Evolutionary conservation across 2,329 filamentous ascomycete species (phyloP), one percentile per base, ranked within the genome.

Genomic region (Pseudogymnoascus sp.): DNA sequence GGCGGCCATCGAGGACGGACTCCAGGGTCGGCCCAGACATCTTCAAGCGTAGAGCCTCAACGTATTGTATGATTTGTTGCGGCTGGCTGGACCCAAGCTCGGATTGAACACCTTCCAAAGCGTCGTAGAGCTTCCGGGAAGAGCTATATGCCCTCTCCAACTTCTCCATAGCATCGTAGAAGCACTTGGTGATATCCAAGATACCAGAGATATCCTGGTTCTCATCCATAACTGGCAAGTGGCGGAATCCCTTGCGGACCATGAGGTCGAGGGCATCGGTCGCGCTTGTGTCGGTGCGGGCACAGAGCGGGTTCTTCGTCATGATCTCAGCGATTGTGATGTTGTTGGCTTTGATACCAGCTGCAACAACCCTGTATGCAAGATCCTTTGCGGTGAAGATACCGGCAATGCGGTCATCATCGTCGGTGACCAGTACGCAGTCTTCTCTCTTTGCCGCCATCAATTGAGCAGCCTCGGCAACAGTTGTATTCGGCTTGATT

Each of bases 121-220:
- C 95, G 80, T 98, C 95, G 76, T 99, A 98, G 21, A 99, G 84
- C 78, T 97, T 96, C 70, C 95, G 87, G n/a, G 95, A 99, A 14
- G 95, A 98, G 69, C 92, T 92, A 77, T 99, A 99, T 61, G 95
- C 95, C 62, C 95, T 89, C 81, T 99, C 95, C 66, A 99, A 81
- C 81, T 99, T 99, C 81, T 99, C 95, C 95, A 99, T 99, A 48
- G 95, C 95, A 78, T 99, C 95, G 78, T 99, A 99, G 78, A 99
- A 99, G 79, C 95, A 99, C 79, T 98, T 99, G 64, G 95, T 99
- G 72, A 99, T 99, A 77, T 99, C 95, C 63, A 99, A 81, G 69
- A 99, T 93, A 80, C 95, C 95, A 6, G 93, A 96, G 67, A 99
- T 99, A 74, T 99, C 93, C 78, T 99, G 95, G 77, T 99, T 98